phyloP scores from a whole-genome alignment of 176 grass and related monocot genomes.

The Rhynchospora breviuscula region DNA sequence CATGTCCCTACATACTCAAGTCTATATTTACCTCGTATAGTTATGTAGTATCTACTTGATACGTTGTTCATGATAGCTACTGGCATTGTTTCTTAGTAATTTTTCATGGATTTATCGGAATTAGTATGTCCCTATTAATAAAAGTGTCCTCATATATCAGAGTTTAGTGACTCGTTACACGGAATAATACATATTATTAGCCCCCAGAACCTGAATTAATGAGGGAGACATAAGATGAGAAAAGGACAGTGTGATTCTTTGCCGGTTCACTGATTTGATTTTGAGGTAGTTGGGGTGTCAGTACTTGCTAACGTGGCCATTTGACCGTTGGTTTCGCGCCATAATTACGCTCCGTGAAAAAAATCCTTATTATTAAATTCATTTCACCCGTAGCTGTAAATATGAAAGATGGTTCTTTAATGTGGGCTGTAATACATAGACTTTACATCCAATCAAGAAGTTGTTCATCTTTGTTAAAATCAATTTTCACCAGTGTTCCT shows the following conservation, averaged over 20 bases:
- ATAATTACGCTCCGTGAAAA: background rate
- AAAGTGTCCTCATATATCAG: too few species aligned
- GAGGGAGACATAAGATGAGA: background rate
- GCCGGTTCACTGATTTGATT: background rate
- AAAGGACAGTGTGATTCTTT: background rate
- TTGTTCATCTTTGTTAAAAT: background rate
- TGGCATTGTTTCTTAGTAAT: too few species aligned
- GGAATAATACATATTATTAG: background rate
- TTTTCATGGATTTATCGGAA: background rate
- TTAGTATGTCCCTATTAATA: background rate
- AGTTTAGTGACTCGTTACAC: background rate
- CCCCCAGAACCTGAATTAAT: background rate
- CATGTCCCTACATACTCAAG: background rate
- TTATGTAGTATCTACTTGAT: too few species aligned
- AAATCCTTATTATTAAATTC: background rate
- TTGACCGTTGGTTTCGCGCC: constrained; percentile 5
- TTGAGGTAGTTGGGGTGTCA: background rate
- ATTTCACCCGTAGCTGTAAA: background rate
- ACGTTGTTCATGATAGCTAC: too few species aligned
- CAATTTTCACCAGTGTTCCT: background rate
- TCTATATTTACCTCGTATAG: background rate
- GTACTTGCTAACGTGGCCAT: background rate
- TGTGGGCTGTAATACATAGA: too few species aligned
- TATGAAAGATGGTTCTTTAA: too few species aligned
- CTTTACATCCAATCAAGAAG: too few species aligned